Base-by-base conservation (phyloP, 139 green algal genomes). In the Picocystis salinarum region DNA sequence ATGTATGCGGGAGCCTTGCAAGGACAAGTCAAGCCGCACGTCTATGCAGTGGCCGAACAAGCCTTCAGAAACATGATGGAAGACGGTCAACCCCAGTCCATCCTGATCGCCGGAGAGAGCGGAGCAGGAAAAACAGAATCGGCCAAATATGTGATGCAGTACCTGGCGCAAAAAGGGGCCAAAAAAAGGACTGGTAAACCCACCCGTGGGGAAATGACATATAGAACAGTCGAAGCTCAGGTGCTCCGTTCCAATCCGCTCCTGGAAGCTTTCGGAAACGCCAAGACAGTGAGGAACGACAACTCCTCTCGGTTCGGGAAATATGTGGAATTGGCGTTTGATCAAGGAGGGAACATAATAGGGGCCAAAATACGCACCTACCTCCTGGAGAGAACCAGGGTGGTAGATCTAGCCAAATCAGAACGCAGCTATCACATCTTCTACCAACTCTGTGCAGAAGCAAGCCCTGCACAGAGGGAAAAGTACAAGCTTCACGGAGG, bases 31-130 rank as follows among this genome's bases (percentile, higher is more conserved):
- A 15, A 50, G 2, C 80, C 80, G 2, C 80, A 92, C 61, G 73
- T 91, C 27, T 92, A 82, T 50, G 40, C 73, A 6, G 70, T 71
- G 18, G 81, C 81, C 1, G 73, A 79, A 20, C 67, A 66, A 3
- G 80, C 81, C 0, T 90, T 76, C 69, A 59, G 74, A 15, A 71
- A 89, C 50, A 92, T 94, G 82, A 56, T 67, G 28, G 27, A 70
- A 5, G 24, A 51, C 9, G 34, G 40, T 19, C 36, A 60, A 26
- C 67, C 52, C 36, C 70, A 80, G 46, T 61, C 42, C 42, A 46
- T 82, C 34, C 56, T 76, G 2, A 67, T 80, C 46, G 67, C 40
- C 37, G 56, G 56, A 4, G 56, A 66, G 40, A 46, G 20, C 13
- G 56, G 56, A 5, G 58, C 56, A n/a, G 56, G 56, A n/a, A 66